These are phyloP conservation scores for Leccinum longicurvipes DNA, from an alignment of 768 basidiomycete species.

Conservation along the genomic window DNA sequence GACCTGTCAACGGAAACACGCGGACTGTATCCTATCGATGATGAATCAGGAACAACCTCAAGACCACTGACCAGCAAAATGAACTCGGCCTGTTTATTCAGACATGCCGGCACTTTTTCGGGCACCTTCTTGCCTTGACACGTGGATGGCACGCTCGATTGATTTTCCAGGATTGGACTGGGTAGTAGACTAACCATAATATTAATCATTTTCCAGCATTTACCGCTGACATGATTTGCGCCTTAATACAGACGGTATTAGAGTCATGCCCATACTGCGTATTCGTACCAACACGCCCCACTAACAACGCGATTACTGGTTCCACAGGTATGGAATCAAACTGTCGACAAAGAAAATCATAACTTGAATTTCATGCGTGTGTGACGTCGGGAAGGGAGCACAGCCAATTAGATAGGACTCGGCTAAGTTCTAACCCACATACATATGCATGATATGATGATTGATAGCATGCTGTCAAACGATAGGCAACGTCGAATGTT, in stretches of 20 bases:
- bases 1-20: slow-evolving; percentile 61
- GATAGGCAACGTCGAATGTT: too few species aligned
- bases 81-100: background rate
- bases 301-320: background rate
- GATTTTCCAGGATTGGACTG: background rate
- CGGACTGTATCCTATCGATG: slow-evolving; percentile 56
- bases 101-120: background rate
- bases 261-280: background rate
- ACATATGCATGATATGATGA: background rate
- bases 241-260: background rate
- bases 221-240: background rate
- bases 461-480: too few species aligned
- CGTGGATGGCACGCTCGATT: background rate
- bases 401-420: background rate
- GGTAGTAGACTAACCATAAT: too few species aligned
- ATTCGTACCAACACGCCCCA: background rate
- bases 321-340: background rate
- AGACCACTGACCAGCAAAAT: background rate
- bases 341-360: background rate
- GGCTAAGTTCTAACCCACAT: background rate
- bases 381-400: background rate
- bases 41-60: slow-evolving; percentile 5
- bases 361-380: background rate
- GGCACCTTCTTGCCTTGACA: background rate
- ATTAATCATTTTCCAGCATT: background rate